These are phyloP conservation scores for Magnolia sinica DNA, from an alignment of 164 flowering plant genomes.

Conservation along the genomic window DNA sequence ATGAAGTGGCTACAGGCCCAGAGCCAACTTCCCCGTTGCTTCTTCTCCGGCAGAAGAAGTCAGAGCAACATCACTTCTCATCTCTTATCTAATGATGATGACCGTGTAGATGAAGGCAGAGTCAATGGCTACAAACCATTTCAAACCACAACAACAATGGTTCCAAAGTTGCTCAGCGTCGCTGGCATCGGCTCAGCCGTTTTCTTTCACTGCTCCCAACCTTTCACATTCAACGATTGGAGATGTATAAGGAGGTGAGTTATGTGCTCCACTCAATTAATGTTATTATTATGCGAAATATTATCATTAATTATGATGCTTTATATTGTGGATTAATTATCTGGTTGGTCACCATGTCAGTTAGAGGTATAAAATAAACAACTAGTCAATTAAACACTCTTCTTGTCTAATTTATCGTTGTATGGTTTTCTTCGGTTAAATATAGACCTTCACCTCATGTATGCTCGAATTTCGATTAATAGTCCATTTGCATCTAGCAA, in stretches of 20 bases:
- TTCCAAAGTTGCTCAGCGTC: slow-evolving; percentile 48
- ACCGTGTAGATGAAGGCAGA: neutral
- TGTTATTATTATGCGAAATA: neutral
- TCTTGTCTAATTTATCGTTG: no score
- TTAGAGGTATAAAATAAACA: no score
- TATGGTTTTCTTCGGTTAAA: no score
- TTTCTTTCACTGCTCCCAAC: slow-evolving; percentile 51
- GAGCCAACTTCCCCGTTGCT: slow-evolving; percentile 59
- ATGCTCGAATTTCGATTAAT: no score
- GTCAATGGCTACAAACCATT: slow-evolving; percentile 11
- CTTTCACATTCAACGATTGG: slow-evolving; percentile 78
- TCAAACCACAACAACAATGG: slow-evolving; percentile 6
- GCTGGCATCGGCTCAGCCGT: slow-evolving; percentile 93
- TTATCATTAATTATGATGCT: neutral
- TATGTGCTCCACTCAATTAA: neutral
- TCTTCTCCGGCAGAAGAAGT: slow-evolving; percentile 65
- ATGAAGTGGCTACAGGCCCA: slow-evolving; percentile 83
- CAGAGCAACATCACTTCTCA: neutral
- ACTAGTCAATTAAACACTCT: no score
- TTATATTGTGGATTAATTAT: neutral
- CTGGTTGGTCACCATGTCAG: no score
- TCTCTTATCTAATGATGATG: neutral
- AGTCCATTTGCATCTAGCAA: no score
- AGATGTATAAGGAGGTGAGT: slow-evolving; percentile 71
- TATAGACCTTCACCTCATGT: no score